A percentile compares a stretch with the other conserved stretches of the same genome.
phyloP scores from a whole-genome alignment of 495 filamentous ascomycete genomes.

The Xylaria flabelliformis region DNA sequence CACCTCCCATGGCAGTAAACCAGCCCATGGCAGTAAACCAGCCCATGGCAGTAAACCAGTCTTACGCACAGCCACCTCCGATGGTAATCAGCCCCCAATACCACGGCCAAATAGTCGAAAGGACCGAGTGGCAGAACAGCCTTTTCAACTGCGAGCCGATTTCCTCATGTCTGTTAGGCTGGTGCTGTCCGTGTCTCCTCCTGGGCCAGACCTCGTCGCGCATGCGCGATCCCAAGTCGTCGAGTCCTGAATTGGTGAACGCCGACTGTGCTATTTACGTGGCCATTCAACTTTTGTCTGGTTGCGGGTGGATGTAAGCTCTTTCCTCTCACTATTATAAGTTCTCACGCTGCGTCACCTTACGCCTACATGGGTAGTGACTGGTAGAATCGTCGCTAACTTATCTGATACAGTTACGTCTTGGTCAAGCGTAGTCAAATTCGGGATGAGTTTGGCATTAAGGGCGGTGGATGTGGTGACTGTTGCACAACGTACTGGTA shows the following conservation, averaged over 20 bases:
- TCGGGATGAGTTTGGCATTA: slow-evolving; percentile 59
- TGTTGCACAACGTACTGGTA: slow-evolving; percentile 57
- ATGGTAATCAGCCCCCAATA: slow-evolving; percentile 9
- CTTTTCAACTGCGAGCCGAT: slow-evolving; percentile 48
- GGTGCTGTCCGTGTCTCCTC: slow-evolving; percentile 60
- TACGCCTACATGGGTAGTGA: neutral
- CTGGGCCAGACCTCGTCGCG: slow-evolving; percentile 59
- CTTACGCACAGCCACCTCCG: slow-evolving; percentile 26
- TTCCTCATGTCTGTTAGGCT: slow-evolving; percentile 48
- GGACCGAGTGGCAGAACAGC: slow-evolving; percentile 44
- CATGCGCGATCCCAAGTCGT: slow-evolving; percentile 51
- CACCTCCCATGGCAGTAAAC: slow-evolving; percentile 7
- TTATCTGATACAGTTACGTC: slow-evolving; percentile 35
- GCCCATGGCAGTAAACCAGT: slow-evolving; percentile 14
- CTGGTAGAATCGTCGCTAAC: neutral
- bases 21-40: no score
- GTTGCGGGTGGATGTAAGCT: slow-evolving; percentile 50
- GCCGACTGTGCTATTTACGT: slow-evolving; percentile 49
- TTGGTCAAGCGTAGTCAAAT: slow-evolving; percentile 62
- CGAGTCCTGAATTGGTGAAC: slow-evolving; percentile 49
- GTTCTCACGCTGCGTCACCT: neutral
- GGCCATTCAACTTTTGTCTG: slow-evolving; percentile 34
- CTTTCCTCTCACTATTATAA: neutral
- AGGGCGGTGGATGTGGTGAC: slow-evolving; percentile 59
- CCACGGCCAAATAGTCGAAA: slow-evolving; percentile 27